Conservation (phyloP, 495 filamentous ascomycete genomes). For the Neurospora sublineolata region DNA sequence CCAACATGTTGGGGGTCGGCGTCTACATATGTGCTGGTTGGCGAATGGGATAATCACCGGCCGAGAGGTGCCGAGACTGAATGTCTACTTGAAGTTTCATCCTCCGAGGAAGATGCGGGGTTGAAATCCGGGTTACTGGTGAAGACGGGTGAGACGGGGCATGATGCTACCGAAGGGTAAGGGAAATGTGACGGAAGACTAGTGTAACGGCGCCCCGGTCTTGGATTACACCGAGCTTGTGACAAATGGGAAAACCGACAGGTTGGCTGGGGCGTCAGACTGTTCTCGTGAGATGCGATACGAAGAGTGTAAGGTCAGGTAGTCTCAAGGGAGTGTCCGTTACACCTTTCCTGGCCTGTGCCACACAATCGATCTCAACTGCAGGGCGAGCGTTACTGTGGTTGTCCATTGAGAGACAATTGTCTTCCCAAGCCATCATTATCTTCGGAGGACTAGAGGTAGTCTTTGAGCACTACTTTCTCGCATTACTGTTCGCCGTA, state of each 20-base stretch:
- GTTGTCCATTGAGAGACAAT: background rate
- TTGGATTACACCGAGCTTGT: background rate
- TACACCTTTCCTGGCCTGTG: background rate
- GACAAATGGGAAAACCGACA: background rate
- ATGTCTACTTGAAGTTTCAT: conserved; percentile 18
- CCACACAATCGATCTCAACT: background rate
- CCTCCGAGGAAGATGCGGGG: conserved; percentile 17
- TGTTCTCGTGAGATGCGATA: background rate
- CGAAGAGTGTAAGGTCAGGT: background rate
- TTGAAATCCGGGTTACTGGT: background rate
- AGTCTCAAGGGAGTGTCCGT: background rate
- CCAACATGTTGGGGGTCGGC: background rate
- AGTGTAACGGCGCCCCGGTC: background rate
- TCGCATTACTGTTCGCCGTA: background rate
- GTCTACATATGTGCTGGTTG: background rate
- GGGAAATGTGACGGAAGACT: background rate
- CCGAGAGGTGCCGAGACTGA: conserved; percentile 2
- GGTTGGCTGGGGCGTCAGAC: background rate
- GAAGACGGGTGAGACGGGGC: background rate
- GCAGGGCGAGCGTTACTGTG: background rate
- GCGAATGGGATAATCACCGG: background rate
- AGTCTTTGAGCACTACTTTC: background rate
- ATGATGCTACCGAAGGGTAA: background rate
- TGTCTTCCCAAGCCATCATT: background rate
- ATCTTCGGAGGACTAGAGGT: background rate